phyloP scores from a whole-genome alignment of 331 rosid species.

The Acacia pycnantha region DNA sequence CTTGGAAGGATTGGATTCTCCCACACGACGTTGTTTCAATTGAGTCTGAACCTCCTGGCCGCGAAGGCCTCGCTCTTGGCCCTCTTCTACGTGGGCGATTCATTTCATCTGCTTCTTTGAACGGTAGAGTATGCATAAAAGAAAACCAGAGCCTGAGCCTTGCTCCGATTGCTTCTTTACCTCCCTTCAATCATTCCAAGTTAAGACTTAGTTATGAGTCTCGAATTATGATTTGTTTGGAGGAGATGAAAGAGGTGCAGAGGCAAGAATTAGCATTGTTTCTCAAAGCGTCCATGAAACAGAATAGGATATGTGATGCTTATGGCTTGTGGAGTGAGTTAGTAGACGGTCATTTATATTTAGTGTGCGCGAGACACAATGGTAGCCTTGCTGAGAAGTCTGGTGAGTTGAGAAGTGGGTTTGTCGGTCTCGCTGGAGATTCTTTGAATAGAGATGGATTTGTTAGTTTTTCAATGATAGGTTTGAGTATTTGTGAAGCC shows the following conservation, averaged over 20 bases:
- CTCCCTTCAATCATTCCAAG: constrained; percentile 16
- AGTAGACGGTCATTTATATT: constrained; percentile 55
- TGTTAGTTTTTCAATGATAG: constrained; percentile 47
- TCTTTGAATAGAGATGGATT: constrained; percentile 40
- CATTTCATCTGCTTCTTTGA: constrained; percentile 28
- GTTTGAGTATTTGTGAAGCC: constrained; percentile 58
- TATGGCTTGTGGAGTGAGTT: constrained; percentile 83
- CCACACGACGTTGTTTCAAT: constrained; percentile 50
- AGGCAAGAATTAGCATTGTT: constrained; percentile 58
- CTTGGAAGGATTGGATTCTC: constrained; percentile 76
- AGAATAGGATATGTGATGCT: constrained; percentile 47
- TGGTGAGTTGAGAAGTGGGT: constrained; percentile 33
- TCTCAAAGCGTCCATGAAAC: constrained; percentile 52
- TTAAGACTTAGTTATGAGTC: constrained; percentile 58
- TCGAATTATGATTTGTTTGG: constrained; percentile 62
- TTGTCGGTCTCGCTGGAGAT: constrained; percentile 33
- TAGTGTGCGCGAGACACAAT: constrained; percentile 53
- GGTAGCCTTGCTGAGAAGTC: constrained; percentile 43
- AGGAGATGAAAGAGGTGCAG: constrained; percentile 56
- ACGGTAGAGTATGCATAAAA: constrained; percentile 36
- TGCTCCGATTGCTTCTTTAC: constrained; percentile 45
- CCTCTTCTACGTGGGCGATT: constrained; percentile 27
- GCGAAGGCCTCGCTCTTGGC: constrained; percentile 4
- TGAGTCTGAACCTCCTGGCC: constrained; percentile 14
- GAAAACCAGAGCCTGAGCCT: constrained; percentile 50